Evolutionary conservation across 129 eudicot genomes (phyloP), one percentile per base, ranked within the genome.

Genomic region (Chrysanthemum makinoi): DNA sequence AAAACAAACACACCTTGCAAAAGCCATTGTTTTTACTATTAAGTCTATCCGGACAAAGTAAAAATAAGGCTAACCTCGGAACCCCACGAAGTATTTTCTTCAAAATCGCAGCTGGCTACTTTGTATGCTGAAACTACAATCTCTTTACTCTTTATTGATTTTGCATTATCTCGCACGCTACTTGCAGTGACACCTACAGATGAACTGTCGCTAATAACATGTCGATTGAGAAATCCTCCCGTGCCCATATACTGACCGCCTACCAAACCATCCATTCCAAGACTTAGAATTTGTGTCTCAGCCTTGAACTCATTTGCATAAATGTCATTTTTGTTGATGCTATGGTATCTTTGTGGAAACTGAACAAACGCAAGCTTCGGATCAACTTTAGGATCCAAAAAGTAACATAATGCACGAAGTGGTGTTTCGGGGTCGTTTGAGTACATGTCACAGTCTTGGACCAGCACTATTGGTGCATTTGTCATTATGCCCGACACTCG

Each of bases 361-460:
- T 88, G 97, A 69, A 91, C 75, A 35, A 75, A 86, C 2, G 80
- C 94, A 11, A 81, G 76, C 17, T 75, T 77, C 0, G 85, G 84
- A 53, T 75, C 72, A 19, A 51, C 58, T 16, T 79, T 15, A 13
- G 80, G 80, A 11, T 88, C 87, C 65, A 24, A 1, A 26, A 80
- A 67, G 70, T 82, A 86, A 66, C 94, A 91, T 19, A 91, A 66
- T 5, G 74, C 83, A 16, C 81, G 82, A 4, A 70, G 86, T 33
- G 87, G 78, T 10, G 97, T 86, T 57, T 56, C 62, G 0, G 96
- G 97, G 70, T 91, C 96, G n/a, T 91, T 91, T 0, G 96, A 91
- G 80, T 78, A 86, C 87, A 79, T 82, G 65, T 88, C 96, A 50
- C 97, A 91, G 52, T 88, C 97, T 28, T 82, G 66, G 5, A 85